These are phyloP conservation scores for Ceratobasidium sp. DNA, from an alignment of 1,284 basidiomycete genomes.

Conservation along the genomic window DNA sequence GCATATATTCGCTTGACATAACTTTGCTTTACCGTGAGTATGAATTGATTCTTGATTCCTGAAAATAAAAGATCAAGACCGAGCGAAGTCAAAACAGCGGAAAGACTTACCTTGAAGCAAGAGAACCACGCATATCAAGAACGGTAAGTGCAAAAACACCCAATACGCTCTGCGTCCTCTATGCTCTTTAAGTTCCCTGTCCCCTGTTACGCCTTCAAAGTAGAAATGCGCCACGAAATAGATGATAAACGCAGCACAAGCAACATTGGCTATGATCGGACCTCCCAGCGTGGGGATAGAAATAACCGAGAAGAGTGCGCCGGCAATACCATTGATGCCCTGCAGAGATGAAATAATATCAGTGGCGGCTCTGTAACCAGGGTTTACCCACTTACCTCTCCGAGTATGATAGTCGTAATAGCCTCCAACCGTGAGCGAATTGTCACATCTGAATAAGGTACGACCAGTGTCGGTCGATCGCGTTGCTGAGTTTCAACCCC, in stretches of 20 bases:
- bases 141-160: slow-evolving; percentile 22
- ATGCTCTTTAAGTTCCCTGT: background rate
- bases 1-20: too few relatives aligned
- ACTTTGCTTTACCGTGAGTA: slow-evolving; percentile 12
- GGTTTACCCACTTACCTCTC: background rate
- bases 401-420: slow-evolving; percentile 32
- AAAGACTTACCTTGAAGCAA: slow-evolving; percentile 10
- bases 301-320: slow-evolving; percentile 8
- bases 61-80: background rate
- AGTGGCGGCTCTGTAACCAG: too few relatives aligned
- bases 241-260: slow-evolving; percentile 20
- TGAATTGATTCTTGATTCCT: slow-evolving; percentile 33
- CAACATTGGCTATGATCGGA: slow-evolving; percentile 11
- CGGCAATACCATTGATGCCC: slow-evolving; percentile 34
- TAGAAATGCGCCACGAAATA: slow-evolving; percentile 31
- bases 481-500: background rate
- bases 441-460: slow-evolving; percentile 22
- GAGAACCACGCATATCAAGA: slow-evolving; percentile 1
- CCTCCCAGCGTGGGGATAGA: background rate
- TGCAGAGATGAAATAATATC: background rate
- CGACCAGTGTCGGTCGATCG: background rate
- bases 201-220: slow-evolving; percentile 14
- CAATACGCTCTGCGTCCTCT: slow-evolving; percentile 3
- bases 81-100: background rate
- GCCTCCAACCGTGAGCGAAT: slow-evolving; percentile 1